Evolutionary conservation across 2,329 filamentous ascomycete genomes (phyloP).

Genomic region (Grosmannia huntii): DNA sequence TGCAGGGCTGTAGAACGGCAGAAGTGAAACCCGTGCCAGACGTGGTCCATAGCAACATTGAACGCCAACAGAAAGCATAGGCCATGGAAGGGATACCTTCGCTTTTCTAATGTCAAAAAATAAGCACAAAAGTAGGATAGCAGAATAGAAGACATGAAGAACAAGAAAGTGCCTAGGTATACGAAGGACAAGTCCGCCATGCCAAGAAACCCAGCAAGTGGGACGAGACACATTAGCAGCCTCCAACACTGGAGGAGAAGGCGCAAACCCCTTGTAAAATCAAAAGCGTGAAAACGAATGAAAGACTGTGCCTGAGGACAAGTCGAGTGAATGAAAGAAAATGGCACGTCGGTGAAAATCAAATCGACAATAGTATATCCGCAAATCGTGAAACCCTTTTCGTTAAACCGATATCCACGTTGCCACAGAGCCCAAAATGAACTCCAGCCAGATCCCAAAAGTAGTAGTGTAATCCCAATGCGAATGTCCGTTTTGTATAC

Average conservation of each 20-base stretch:
- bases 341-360: constrained; percentile 9
- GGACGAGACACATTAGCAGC: background rate
- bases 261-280: background rate
- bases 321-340: constrained; percentile 1
- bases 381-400: background rate
- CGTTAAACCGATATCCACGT: background rate
- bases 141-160: background rate
- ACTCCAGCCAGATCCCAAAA: background rate
- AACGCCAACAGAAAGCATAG: background rate
- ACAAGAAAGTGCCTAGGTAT: background rate
- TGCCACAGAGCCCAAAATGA: background rate
- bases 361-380: constrained; percentile 4
- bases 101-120: background rate
- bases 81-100: background rate
- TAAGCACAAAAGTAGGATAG: background rate
- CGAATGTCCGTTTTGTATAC: background rate
- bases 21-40: background rate
- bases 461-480: background rate
- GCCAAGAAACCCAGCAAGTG: background rate
- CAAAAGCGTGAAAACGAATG: background rate
- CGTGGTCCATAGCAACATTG: background rate
- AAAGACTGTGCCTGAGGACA: background rate
- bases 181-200: background rate
- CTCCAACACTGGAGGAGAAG: background rate
- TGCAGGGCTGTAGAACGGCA: background rate